phyloP scores from a whole-genome alignment of 2,329 filamentous ascomycete species.

The Diaporthe destruens region DNA sequence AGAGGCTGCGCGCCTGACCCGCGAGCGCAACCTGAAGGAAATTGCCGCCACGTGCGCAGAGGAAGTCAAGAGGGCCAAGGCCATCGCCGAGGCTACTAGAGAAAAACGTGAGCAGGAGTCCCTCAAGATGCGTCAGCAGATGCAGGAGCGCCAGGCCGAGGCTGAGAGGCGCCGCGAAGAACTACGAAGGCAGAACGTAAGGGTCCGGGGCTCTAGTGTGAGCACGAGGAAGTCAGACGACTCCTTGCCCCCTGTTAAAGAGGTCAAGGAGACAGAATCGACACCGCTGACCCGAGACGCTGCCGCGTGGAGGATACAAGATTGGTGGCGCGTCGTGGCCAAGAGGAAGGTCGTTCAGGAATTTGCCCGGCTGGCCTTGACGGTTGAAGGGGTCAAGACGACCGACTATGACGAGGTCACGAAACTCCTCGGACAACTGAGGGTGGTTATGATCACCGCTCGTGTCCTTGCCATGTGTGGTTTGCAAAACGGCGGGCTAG shows the following conservation, averaged over 20 bases:
- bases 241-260: conserved; percentile 61
- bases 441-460: conserved; percentile 74
- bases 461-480: conserved; percentile 78
- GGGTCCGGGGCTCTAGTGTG: conserved; percentile 56
- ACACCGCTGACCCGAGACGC: conserved; percentile 66
- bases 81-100: conserved; percentile 85
- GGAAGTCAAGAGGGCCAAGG: conserved; percentile 85
- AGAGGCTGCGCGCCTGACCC: conserved; percentile 80
- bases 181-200: conserved; percentile 67
- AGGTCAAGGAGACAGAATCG: conserved; percentile 62
- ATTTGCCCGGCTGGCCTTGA: conserved; percentile 76
- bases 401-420: conserved; percentile 82
- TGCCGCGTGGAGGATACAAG: conserved; percentile 76
- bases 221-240: conserved; percentile 64
- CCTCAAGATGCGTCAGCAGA: conserved; percentile 76
- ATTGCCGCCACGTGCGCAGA: conserved; percentile 86
- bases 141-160: conserved; percentile 84
- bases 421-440: conserved; percentile 74
- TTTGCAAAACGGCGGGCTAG: conserved; percentile 72
- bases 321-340: conserved; percentile 74
- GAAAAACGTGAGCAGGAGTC: conserved; percentile 83
- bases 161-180: conserved; percentile 79
- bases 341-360: conserved; percentile 72
- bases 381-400: conserved; percentile 76
- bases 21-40: conserved; percentile 84